These are phyloP conservation scores for Rhynchospora breviuscula DNA, from an alignment of 176 grass and related monocot species.

Conservation along the genomic window DNA sequence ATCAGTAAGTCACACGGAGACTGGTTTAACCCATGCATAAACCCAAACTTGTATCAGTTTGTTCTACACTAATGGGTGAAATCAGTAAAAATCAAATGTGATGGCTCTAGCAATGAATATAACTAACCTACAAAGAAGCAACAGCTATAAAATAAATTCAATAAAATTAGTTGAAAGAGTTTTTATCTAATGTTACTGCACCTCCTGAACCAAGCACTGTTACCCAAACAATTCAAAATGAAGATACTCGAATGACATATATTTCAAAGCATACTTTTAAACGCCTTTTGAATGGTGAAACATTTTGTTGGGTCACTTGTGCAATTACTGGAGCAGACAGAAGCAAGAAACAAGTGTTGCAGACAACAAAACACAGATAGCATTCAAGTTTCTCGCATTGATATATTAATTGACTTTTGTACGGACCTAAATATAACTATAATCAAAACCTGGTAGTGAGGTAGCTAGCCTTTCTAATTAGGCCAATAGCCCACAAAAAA, in stretches of 20 bases:
- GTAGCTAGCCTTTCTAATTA: slow-evolving; percentile 12
- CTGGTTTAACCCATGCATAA: neutral
- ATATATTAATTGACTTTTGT: slow-evolving; percentile 11
- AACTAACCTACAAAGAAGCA: no score
- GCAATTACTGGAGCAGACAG: neutral
- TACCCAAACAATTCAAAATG: neutral
- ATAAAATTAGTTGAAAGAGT: no score
- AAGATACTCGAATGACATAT: neutral
- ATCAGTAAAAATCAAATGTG: no score
- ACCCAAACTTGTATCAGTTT: neutral
- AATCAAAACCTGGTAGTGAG: neutral
- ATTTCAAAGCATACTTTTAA: neutral
- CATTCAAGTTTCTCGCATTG: slow-evolving; percentile 7
- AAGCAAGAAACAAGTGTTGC: neutral
- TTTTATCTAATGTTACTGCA: no score
- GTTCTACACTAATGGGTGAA: neutral
- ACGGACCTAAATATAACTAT: neutral
- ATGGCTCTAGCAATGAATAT: no score
- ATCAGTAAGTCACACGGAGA: neutral
- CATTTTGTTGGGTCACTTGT: neutral
- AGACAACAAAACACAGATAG: neutral
- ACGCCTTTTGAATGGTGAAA: no score
- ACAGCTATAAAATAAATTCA: no score
- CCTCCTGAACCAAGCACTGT: no score
- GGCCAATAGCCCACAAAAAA: neutral